phyloP scores from a whole-genome alignment of 768 basidiomycete species.

The Lactarius quietus region DNA sequence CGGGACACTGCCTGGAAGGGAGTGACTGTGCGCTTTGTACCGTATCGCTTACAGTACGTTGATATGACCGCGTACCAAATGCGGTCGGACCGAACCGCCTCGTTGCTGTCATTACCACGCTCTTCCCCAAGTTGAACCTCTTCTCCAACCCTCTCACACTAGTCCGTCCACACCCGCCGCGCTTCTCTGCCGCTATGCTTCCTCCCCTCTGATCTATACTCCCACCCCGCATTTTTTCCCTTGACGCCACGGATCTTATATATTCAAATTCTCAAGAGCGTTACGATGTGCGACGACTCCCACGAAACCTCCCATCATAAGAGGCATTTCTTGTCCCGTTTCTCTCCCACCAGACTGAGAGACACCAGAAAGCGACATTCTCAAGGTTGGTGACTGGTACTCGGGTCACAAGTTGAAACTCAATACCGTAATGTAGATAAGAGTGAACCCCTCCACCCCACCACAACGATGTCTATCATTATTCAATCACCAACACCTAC shows the following conservation, averaged over 20 bases:
- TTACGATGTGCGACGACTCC: constrained; percentile 23
- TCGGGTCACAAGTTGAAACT: background rate
- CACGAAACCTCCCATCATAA: constrained; percentile 11
- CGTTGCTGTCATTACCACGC: background rate
- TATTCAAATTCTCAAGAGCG: constrained; percentile 2
- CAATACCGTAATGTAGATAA: background rate
- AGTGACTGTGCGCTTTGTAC: background rate
- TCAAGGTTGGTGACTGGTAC: constrained; percentile 8
- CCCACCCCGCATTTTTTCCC: background rate
- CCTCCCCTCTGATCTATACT: constrained; percentile 9
- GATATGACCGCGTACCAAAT: background rate
- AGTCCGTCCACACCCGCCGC: background rate
- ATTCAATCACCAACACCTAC: constrained; percentile 24
- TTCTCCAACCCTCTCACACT: constrained; percentile 6
- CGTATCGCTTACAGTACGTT: background rate
- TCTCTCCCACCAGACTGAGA: constrained; percentile 5
- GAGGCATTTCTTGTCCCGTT: constrained; percentile 6
- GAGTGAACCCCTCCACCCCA: constrained; percentile 1
- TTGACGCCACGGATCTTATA: constrained; percentile 17
- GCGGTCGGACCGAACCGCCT: constrained; percentile 6
- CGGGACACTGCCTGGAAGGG: constrained; percentile 29
- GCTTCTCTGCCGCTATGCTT: constrained; percentile 2
- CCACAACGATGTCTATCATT: constrained; percentile 22
- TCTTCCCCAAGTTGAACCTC: background rate
- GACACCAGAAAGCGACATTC: constrained; percentile 1